Percentiles rank a stretch among this genome's conserved stretches.
These are phyloP conservation scores for Lactuca sativa DNA, from an alignment of 129 eudicot genomes.

Conservation along the genomic window DNA sequence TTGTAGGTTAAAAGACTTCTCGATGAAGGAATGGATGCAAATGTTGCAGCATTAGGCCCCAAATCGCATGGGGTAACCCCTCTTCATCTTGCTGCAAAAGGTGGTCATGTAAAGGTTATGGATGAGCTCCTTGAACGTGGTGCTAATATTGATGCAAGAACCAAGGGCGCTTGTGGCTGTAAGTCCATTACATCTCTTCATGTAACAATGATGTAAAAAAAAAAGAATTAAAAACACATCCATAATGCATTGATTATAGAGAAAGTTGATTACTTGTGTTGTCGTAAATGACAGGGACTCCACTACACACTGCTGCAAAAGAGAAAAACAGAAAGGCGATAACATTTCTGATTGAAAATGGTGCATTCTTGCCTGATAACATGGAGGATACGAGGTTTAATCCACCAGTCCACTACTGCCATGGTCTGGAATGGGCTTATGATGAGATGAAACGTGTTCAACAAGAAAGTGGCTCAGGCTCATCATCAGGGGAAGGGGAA, in stretches of 20 bases:
- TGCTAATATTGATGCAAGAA: slow-evolving; percentile 96
- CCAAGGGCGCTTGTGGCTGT: slow-evolving; percentile 98
- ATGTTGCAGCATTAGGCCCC: slow-evolving; percentile 83
- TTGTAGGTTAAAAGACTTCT: slow-evolving; percentile 42
- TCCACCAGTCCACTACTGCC: slow-evolving; percentile 91
- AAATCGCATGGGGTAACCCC: slow-evolving; percentile 92
- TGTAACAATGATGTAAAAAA: background rate
- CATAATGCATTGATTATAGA: too few relatives aligned
- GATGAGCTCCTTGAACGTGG: slow-evolving; percentile 88
- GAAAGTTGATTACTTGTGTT: background rate
- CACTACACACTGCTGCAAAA: slow-evolving; percentile 96
- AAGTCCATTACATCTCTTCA: slow-evolving; percentile 30
- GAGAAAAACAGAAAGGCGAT: slow-evolving; percentile 80
- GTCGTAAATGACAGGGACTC: slow-evolving; percentile 65
- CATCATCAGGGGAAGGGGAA: slow-evolving; percentile 52
- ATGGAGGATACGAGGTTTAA: slow-evolving; percentile 87
- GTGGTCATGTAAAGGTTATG: slow-evolving; percentile 90
- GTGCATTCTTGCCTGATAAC: slow-evolving; percentile 91
- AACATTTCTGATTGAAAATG: slow-evolving; percentile 72
- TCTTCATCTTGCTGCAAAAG: slow-evolving; percentile 99
- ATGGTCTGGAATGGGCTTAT: slow-evolving; percentile 96
- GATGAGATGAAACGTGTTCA: slow-evolving; percentile 84
- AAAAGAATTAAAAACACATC: too few relatives aligned
- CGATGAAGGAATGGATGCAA: slow-evolving; percentile 46
- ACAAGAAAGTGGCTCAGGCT: slow-evolving; percentile 49